A percentile compares a stretch with the other conserved stretches of the same genome.
These are phyloP conservation scores for Fonsecaea multimorphosa DNA, from an alignment of 2,329 filamentous ascomycete species.

Conservation along the genomic window DNA sequence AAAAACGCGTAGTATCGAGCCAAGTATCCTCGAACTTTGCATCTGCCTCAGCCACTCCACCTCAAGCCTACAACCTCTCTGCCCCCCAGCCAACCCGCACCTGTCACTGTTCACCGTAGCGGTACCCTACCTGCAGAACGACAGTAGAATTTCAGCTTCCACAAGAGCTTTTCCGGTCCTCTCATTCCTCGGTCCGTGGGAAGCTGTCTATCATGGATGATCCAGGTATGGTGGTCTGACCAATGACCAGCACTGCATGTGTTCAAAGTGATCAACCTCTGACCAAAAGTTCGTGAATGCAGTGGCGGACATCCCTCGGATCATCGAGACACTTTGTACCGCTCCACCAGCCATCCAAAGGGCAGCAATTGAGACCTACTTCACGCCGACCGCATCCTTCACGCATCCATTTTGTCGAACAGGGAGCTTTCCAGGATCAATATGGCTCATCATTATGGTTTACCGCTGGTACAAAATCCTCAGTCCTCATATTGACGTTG, in stretches of 20 bases:
- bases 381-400: constrained; percentile 73
- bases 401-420: constrained; percentile 79
- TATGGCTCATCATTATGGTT: constrained; percentile 70
- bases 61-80: neutral
- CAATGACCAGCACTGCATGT: neutral
- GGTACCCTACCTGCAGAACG: neutral
- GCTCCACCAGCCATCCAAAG: constrained; percentile 70
- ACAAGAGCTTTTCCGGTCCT: neutral
- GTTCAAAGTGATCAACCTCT: neutral
- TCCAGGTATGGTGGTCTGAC: constrained; percentile 26
- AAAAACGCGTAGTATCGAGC: neutral
- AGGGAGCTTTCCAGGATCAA: constrained; percentile 63
- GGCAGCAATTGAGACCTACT: constrained; percentile 72
- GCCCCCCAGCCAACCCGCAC: neutral
- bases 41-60: neutral
- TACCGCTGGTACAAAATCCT: constrained; percentile 87
- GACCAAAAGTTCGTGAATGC: neutral
- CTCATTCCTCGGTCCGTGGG: no score
- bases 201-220: constrained; percentile 31
- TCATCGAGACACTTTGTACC: constrained; percentile 73
- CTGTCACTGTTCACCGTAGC: neutral
- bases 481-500: constrained; percentile 72
- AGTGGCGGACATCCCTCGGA: constrained; percentile 60
- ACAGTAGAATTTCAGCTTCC: neutral
- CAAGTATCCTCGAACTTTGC: neutral